Evolutionary conservation across 1,139 yeast species (phyloP).

Genomic region (Williopsis jadinii): DNA sequence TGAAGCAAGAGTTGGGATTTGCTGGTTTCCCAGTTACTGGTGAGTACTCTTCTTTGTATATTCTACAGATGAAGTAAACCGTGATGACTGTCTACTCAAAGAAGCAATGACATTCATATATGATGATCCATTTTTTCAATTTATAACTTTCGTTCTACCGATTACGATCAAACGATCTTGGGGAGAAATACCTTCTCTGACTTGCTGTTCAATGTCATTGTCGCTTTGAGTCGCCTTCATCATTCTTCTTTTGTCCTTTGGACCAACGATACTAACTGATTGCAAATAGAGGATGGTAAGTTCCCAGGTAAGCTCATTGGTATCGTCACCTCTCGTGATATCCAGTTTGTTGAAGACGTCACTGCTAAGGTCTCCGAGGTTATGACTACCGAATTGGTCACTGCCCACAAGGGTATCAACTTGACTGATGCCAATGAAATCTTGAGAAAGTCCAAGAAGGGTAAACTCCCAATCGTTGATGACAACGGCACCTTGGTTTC

Average conservation of each 20-base stretch:
- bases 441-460: slow-evolving; percentile 90
- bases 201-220: neutral
- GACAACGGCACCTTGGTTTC: slow-evolving; percentile 69
- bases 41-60: slow-evolving; percentile 44
- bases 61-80: neutral
- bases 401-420: slow-evolving; percentile 76
- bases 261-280: slow-evolving; percentile 15
- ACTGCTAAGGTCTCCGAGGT: slow-evolving; percentile 58
- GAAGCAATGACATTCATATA: neutral
- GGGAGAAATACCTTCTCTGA: slow-evolving; percentile 58
- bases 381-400: slow-evolving; percentile 86
- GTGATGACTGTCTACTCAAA: neutral
- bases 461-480: slow-evolving; percentile 93
- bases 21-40: slow-evolving; percentile 99
- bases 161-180: slow-evolving; percentile 94
- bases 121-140: slow-evolving; percentile 19
- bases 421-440: slow-evolving; percentile 84
- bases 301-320: slow-evolving; percentile 89
- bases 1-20: slow-evolving; percentile 76
- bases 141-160: slow-evolving; percentile 99
- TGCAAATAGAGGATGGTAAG: slow-evolving; percentile 63
- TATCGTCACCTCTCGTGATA: slow-evolving; percentile 94
- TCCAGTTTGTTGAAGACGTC: slow-evolving; percentile 84
- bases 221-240: no score
- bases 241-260: no score